Evolutionary conservation across 2,329 filamentous ascomycete species (phyloP), one percentile per base, ranked within the genome.

Genomic region (Ophiocordyceps sinensis): DNA sequence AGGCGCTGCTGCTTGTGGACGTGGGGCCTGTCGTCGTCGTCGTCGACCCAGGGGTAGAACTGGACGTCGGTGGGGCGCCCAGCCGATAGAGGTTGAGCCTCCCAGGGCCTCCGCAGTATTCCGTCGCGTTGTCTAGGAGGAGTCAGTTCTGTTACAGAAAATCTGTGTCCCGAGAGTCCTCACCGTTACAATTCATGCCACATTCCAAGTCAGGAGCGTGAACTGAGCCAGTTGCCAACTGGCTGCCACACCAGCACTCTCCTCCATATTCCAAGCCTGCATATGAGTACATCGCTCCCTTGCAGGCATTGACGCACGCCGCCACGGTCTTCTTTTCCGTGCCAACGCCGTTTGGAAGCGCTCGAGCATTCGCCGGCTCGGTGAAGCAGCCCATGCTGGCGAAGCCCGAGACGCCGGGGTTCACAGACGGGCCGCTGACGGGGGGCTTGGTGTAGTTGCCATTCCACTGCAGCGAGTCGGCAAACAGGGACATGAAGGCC

Each of bases 401-500:
- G 36, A 63, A 65, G 0, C 58, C 59, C 2, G 45, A 45, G 0
- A 61, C 57, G 1, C 61, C 61, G 0, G 61, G 60, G 44, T 68
- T 68, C 3, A 61, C 57, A 8, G 49, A 45, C 1, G 60, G 57
- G 1, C 43, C 52, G 2, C 45, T 13, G 1, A 47, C 39, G 1
- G 49, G 39, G 3, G 40, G 49, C 2, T 45, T 49, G 4, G 53
- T 55, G 14, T 41, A 47, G 40, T 56, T 54, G 14, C 53, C 56
- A 36, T 54, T 44, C 40, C 47, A 58, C 8, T 52, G 49, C 1
- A 53, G 30, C 0, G 53, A 47, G 40, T 64, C 60, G 4, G 63
- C 65, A 40, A 71, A 75, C 1, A 74, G 47, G 35, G 65, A 74
- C 41, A 76, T 62, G 53, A 63, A 70, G 7, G 61, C 43, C 28